Evolutionary conservation across 306 rosid species (phyloP), one percentile per base, ranked within the genome.

Genomic region (Inga laurina): DNA sequence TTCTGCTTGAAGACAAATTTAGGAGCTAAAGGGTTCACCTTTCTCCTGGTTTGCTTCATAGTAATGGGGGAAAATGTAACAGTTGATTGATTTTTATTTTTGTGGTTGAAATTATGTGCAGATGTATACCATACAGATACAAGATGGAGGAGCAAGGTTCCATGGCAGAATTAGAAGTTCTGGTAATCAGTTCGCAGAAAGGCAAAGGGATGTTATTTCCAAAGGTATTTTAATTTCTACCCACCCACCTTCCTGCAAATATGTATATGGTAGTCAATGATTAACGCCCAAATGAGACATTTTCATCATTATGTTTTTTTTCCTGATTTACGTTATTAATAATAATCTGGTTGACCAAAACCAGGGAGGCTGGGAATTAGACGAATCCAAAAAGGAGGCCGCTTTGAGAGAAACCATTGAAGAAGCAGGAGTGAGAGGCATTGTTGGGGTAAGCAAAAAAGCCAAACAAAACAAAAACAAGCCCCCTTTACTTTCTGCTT

Each of bases 321-420:
- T 43, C 5, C 12, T 77, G 10, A 81, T 66, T 35, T 66, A 21
- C 76, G 14, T 66, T 66, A 0, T 21, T 77, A 13, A 19, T 57
- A 13, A 19, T 57, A 21, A 57, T 1, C 1, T 66, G n/a, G 32
- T 82, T 69, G 68, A 82, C 24, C 68, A 41, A 73, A 24, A 62
- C 48, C 85, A 94, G 98, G 98, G 98, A 72, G 98, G 98, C 1
- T 94, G 98, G 98, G 98, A 94, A 82, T 32, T 75, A 18, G 98
- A 94, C 44, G 98, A 94, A 87, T 90, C 97, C 14, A 91, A 88
- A 85, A 91, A 86, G 86, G 95, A 90, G 85, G 98, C 98, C 35
- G 98, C 98, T 69, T 48, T 80, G 12, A 70, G 98, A 73, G 98
- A 94, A 81, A 90, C 97, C 64, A 54, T 92, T 14, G 98, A 94